Evolutionary conservation across 2,329 filamentous ascomycete species (phyloP).

Genomic region (Calonectria pseudoreteaudii): DNA sequence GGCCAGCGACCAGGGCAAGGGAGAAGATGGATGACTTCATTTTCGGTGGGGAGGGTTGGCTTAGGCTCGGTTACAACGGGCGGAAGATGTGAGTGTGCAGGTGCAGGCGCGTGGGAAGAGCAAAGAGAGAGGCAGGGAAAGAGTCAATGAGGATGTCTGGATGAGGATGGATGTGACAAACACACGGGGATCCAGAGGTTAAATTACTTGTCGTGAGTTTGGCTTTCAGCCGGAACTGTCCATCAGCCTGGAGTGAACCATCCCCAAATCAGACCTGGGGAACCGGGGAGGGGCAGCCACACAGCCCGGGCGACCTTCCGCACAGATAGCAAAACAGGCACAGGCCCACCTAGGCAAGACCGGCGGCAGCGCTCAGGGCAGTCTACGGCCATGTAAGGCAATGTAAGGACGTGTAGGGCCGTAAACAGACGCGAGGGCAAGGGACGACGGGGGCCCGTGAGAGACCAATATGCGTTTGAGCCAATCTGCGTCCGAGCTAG

Average conservation of each 20-base stretch:
- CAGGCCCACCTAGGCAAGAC: not conserved
- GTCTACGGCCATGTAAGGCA: not conserved
- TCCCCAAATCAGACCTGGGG: not conserved
- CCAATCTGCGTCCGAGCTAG: not conserved
- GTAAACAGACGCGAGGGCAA: not conserved
- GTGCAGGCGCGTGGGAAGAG: not conserved
- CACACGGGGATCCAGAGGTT: slow-evolving; percentile 2
- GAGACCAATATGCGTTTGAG: not conserved
- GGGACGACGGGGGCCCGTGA: not conserved
- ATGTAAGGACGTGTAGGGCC: not conserved
- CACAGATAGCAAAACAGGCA: slow-evolving; percentile 1
- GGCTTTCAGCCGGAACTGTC: not conserved
- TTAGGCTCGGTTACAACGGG: not conserved
- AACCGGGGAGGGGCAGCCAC: not conserved
- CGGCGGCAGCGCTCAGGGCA: not conserved
- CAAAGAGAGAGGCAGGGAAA: not conserved
- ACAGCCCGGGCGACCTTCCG: not conserved
- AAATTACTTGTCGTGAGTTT: slow-evolving; percentile 12
- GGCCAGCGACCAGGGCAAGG: slow-evolving; percentile 45
- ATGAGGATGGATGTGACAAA: not conserved
- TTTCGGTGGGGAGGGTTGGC: not conserved
- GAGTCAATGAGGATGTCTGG: not conserved
- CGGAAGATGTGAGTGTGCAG: not conserved
- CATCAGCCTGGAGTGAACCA: not conserved
- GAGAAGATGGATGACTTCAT: slow-evolving; percentile 52